phyloP scores from a whole-genome alignment of 176 grass and related monocot genomes.

The Bothriochloa decipiens region DNA sequence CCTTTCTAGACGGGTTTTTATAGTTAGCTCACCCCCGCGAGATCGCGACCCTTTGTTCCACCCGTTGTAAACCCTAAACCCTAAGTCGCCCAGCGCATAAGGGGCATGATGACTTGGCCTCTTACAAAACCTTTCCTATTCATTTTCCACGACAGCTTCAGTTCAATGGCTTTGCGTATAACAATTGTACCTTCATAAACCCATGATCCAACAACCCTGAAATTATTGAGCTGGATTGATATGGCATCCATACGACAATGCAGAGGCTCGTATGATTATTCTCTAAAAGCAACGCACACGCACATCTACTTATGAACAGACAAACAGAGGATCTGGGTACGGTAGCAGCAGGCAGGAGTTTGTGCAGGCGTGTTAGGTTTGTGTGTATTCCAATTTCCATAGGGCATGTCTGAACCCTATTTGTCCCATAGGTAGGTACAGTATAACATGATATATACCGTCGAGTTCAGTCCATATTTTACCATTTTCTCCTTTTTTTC shows the following conservation, averaged over 20 bases:
- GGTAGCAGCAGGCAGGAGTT: background rate
- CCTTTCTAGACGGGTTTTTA: no score
- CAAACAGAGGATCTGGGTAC: background rate
- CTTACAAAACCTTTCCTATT: background rate
- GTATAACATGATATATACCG: background rate
- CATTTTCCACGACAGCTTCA: background rate
- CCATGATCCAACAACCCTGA: background rate
- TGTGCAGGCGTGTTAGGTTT: background rate
- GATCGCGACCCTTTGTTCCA: no score
- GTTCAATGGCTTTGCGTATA: background rate
- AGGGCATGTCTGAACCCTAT: background rate
- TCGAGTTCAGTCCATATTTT: constrained; percentile 19
- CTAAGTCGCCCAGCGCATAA: no score
- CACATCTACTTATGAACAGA: background rate
- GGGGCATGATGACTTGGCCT: no score
- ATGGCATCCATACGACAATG: background rate
- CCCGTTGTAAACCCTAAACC: no score
- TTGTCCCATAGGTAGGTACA: background rate
- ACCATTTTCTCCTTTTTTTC: background rate
- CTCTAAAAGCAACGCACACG: background rate
- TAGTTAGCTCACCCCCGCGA: no score
- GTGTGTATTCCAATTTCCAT: constrained; percentile 6
- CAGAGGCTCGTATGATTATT: background rate
- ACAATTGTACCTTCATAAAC: background rate
- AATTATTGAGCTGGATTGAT: background rate